These are phyloP conservation scores for Colletotrichum sp. DNA, from an alignment of 2,329 filamentous ascomycete genomes.

Conservation along the genomic window DNA sequence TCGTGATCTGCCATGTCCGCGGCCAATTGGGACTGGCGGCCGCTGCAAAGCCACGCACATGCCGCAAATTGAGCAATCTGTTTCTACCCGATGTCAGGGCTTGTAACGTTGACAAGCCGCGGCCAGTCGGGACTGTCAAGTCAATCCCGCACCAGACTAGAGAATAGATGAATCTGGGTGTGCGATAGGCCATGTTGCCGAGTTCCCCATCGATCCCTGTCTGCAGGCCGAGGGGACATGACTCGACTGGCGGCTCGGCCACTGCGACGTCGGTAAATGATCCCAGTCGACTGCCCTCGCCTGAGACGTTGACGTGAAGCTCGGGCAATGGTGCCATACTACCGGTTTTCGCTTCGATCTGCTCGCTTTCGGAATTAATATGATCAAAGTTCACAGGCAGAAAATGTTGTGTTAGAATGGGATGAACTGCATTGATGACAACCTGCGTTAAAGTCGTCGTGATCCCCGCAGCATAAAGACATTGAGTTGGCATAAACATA, in stretches of 20 bases:
- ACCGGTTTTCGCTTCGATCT: not conserved
- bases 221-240: not conserved
- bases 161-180: not conserved
- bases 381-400: not conserved
- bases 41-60: not conserved
- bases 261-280: not conserved
- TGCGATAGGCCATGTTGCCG: not conserved
- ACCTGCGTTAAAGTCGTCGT: not conserved
- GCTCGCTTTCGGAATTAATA: not conserved
- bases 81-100: not conserved
- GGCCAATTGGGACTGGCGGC: not conserved
- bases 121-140: not conserved
- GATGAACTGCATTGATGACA: not conserved
- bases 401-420: not conserved
- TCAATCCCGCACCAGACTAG: not conserved
- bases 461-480: not conserved
- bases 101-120: not conserved
- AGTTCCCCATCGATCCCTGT: not conserved
- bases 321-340: not conserved
- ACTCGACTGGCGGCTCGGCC: not conserved
- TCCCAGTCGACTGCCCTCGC: not conserved
- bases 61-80: not conserved
- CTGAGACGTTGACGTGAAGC: not conserved
- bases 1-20: not conserved
- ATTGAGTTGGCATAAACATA: not conserved